Conservation (phyloP, 2,329 filamentous ascomycete genomes). For the Ophiostoma piceae region DNA sequence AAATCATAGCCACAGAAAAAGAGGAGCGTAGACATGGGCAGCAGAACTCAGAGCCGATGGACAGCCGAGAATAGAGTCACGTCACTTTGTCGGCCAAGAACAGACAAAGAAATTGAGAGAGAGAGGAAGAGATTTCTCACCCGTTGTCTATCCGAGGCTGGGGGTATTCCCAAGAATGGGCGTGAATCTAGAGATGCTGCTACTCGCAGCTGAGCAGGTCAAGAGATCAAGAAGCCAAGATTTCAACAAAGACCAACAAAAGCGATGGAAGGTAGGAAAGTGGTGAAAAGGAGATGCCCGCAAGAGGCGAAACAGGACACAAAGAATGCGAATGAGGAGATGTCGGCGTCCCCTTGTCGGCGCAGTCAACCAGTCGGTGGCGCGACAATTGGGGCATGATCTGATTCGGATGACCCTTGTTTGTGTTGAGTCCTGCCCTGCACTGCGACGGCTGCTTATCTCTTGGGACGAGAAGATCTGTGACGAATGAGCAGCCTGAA, state of each 20-base stretch:
- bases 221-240: neutral
- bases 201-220: neutral
- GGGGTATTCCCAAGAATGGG: neutral
- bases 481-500: conserved; percentile 18
- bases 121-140: neutral
- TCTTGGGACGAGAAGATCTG: conserved; percentile 15
- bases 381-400: neutral
- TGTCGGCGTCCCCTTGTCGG: neutral
- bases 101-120: neutral
- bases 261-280: neutral
- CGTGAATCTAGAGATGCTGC: neutral
- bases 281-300: neutral
- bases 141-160: neutral
- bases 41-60: neutral
- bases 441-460: conserved; percentile 19
- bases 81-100: neutral
- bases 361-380: conserved; percentile 1
- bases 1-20: neutral
- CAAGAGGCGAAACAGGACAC: neutral
- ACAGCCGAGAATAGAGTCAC: neutral
- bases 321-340: neutral
- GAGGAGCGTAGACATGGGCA: neutral
- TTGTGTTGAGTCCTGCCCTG: neutral
- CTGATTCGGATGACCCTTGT: neutral
- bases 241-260: neutral